A percentile compares a stretch with the other conserved stretches of the same genome.
phyloP scores from a whole-genome alignment of 2,329 filamentous ascomycete genomes.

The Colletotrichum sp. region DNA sequence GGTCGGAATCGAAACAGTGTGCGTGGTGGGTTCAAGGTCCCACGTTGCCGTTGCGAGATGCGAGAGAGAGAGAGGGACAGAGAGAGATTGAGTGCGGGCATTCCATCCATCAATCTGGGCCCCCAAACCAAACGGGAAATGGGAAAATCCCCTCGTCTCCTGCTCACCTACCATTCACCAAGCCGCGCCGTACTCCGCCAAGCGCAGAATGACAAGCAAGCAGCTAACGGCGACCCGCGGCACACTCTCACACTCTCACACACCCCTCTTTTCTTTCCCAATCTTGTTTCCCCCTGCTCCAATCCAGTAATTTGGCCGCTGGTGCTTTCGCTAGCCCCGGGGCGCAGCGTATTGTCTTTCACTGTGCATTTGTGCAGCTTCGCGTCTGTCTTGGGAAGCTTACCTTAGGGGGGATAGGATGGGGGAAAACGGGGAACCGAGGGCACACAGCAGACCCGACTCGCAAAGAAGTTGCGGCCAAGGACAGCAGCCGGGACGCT shows the following conservation, averaged over 20 bases:
- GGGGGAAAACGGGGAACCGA: background rate
- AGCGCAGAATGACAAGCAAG: background rate
- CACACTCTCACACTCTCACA: background rate
- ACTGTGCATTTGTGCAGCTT: background rate
- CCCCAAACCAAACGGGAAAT: background rate
- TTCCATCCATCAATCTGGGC: background rate
- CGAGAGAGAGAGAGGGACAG: background rate
- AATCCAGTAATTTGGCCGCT: conserved; percentile 1
- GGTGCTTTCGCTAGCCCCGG: conserved; percentile 9
- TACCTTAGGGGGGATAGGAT: background rate
- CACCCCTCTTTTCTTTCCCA: background rate
- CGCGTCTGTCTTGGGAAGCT: background rate
- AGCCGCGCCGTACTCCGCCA: background rate
- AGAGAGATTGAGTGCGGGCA: background rate
- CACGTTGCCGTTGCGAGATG: background rate
- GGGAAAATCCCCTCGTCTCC: background rate
- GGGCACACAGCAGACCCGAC: background rate
- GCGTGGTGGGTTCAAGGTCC: background rate
- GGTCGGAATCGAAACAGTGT: conserved; percentile 17
- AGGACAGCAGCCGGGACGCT: background rate
- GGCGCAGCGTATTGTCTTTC: background rate
- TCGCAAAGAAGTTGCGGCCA: background rate
- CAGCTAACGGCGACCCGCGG: background rate
- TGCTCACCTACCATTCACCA: background rate
- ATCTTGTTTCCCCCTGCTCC: conserved; percentile 9